Percentiles rank a stretch among this genome's conserved stretches.
Evolutionary conservation across 148 eudicot genomes (phyloP).

Genomic region (Suaeda aralocaspica): DNA sequence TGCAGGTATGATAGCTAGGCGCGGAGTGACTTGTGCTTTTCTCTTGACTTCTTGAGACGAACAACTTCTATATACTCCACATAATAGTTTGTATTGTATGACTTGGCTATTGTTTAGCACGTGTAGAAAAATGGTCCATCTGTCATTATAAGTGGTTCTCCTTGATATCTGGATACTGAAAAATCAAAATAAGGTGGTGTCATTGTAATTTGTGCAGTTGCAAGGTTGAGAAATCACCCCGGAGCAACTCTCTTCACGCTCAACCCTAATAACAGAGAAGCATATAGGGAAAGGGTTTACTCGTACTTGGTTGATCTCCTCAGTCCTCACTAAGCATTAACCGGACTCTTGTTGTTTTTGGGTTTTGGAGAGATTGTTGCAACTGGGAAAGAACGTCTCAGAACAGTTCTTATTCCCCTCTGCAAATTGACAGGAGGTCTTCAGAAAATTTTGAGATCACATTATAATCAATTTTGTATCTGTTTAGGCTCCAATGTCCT

Average conservation of each 20-base stretch:
- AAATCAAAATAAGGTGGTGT: not conserved
- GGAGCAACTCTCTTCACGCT: conserved; percentile 67
- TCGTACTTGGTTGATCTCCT: conserved; percentile 44
- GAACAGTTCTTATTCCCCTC: no score
- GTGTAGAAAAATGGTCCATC: not conserved
- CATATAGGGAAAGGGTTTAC: conserved; percentile 53
- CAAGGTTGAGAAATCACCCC: conserved; percentile 77
- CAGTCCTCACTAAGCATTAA: conserved; percentile 31
- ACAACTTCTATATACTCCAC: not conserved
- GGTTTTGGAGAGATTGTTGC: not conserved
- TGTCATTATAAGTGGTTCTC: not conserved
- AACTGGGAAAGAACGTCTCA: not conserved
- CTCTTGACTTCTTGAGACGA: not conserved
- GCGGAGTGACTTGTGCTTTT: not conserved
- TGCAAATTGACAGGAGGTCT: no score
- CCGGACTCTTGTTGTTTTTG: not conserved
- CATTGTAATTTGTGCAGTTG: conserved; percentile 45
- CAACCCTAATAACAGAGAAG: conserved; percentile 52
- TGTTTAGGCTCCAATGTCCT: no score
- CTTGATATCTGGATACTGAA: not conserved
- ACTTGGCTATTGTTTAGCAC: not conserved
- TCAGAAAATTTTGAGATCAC: no score
- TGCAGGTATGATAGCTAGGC: conserved; percentile 47
- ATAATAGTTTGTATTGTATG: not conserved
- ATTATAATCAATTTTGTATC: no score